These are phyloP conservation scores for Entophlyctis helioformis DNA, from an alignment of 192 early-diverging fungal genomes.

Conservation along the genomic window DNA sequence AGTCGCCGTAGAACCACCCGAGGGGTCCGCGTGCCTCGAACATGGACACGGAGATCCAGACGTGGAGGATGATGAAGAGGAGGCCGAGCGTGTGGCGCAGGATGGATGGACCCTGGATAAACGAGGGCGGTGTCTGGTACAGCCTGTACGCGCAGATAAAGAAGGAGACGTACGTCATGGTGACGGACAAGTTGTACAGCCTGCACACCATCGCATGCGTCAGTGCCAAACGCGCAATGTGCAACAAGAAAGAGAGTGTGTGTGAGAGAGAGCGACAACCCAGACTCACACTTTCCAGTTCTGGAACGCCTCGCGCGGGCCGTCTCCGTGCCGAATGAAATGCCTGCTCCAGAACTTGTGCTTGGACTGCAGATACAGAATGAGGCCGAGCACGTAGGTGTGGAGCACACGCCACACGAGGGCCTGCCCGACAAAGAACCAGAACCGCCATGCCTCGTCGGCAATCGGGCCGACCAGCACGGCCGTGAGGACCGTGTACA, in stretches of 20 bases:
- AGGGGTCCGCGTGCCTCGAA: conserved; percentile 90
- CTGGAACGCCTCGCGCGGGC: conserved; percentile 73
- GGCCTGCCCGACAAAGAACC: conserved; percentile 54
- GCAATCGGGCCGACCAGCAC: conserved; percentile 32
- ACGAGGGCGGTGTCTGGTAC: conserved; percentile 61
- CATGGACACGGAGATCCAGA: conserved; percentile 84
- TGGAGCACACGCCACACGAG: conserved; percentile 80
- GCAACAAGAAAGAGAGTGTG: no score
- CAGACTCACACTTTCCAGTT: conserved; percentile 86
- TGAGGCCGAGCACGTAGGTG: conserved; percentile 62
- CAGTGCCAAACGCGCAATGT: no score
- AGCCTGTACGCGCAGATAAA: conserved; percentile 66
- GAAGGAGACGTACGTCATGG: conserved; percentile 89
- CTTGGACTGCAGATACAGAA: conserved; percentile 71
- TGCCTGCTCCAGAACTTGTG: conserved; percentile 76
- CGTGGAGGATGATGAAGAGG: conserved; percentile 73
- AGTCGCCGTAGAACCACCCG: conserved; percentile 98
- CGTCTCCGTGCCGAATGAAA: conserved; percentile 90
- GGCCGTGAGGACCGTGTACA: conserved; percentile 63
- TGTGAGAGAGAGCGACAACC: no score
- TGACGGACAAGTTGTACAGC: conserved; percentile 80
- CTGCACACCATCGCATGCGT: no score
- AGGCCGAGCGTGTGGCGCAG: conserved; percentile 74
- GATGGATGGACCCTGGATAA: conserved; percentile 57
- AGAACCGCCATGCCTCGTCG: conserved; percentile 26